Evolutionary conservation across 202 grass and related monocot species (phyloP), one percentile per base, ranked within the genome.

Genomic region (Elaeis oleifera): DNA sequence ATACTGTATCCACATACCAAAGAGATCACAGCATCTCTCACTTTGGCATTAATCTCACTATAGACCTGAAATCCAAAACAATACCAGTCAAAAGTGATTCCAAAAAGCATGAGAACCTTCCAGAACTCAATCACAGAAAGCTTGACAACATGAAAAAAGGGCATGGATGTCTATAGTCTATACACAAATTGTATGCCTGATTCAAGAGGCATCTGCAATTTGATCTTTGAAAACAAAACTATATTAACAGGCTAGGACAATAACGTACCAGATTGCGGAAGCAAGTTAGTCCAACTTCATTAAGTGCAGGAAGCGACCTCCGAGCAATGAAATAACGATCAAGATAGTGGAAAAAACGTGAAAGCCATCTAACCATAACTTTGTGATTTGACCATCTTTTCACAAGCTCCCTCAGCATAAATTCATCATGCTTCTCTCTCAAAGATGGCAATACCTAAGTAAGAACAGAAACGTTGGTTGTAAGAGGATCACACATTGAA

Each of bases 301-400:
- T 31, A 20, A 71, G 55, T 48, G 65, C 28, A 54, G 65, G 65
- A 69, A 51, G 49, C 1, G 18, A 61, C 23, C 18, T 15, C n/a
- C 78, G 31, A 8, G 16, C 11, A 11, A 64, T 44, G 23, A 71
- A 71, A 18, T 65, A 64, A 4, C 31, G 36, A 22, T 81, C 65
- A 53, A 81, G 64, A 57, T 75, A 65, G 23, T 59, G 24, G 49
- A 81, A 81, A 26, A 75, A 75, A 15, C 15, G 65, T 24, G 58
- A 23, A 23, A 81, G 25, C 51, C 71, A 70, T 23, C 23, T 58
- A 19, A 70, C 23, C 64, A 81, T 63, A 32, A 76, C 61, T 60
- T 61, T 68, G 59, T 80, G 70, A 60, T 69, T 67, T 48, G 13
- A 53, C 70, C 70, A 80, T 27, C 49, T 68, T 48, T 73, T 80